phyloP scores from a whole-genome alignment of 2,329 filamentous ascomycete species.

The Drechslera avenae region DNA sequence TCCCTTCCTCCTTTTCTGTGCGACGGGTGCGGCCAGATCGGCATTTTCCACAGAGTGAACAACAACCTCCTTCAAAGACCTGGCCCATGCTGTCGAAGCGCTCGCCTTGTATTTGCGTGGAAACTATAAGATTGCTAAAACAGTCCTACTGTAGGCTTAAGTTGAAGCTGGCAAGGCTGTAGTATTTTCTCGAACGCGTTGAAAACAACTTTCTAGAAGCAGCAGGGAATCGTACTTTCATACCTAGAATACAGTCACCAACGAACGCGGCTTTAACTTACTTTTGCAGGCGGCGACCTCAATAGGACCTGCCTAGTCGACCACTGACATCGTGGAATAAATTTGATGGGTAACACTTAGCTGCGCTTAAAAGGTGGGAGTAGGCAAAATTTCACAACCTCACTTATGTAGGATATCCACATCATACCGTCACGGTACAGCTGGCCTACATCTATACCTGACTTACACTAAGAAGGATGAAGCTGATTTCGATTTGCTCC shows the following conservation, averaged over 20 bases:
- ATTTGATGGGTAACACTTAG: background rate
- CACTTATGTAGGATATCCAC: no score
- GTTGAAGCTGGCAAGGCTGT: background rate
- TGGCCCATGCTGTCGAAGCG: background rate
- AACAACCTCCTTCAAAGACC: background rate
- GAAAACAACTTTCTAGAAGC: background rate
- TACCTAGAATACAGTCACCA: background rate
- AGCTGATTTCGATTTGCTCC: no score
- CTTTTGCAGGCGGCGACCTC: background rate
- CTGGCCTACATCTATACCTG: no score
- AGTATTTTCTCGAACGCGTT: background rate
- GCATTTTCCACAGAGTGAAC: conserved; percentile 9
- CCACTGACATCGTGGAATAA: background rate
- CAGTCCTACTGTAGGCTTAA: background rate
- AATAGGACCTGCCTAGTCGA: background rate
- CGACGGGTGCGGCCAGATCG: background rate
- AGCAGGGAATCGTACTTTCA: background rate
- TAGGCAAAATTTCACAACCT: background rate
- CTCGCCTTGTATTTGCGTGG: background rate
- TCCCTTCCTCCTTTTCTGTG: conserved; percentile 1
- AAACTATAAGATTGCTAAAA: background rate
- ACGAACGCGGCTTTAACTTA: background rate
- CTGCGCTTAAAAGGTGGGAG: background rate
- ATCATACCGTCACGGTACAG: no score
- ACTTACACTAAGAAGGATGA: no score